phyloP scores from a whole-genome alignment of 139 green algal genomes.

The Micractinium sp. region DNA sequence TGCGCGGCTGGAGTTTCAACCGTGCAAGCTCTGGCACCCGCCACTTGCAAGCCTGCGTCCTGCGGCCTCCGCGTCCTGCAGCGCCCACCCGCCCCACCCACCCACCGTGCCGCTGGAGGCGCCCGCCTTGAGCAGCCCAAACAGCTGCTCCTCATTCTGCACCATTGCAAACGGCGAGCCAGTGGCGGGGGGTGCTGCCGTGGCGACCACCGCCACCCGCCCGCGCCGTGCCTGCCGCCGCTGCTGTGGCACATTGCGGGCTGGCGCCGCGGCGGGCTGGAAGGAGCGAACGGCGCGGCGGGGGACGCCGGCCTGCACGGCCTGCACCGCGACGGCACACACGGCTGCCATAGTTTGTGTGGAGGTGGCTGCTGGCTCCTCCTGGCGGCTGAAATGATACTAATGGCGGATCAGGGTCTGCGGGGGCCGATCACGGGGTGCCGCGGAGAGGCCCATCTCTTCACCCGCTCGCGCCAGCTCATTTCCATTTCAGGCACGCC shows the following conservation, averaged over 20 bases:
- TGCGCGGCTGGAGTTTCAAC: too few relatives aligned
- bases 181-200: background rate
- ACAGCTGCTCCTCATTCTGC: conserved; percentile 69
- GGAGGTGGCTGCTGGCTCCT: background rate
- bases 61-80: background rate
- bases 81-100: background rate
- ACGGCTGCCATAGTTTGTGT: background rate
- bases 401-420: background rate
- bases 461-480: too few relatives aligned
- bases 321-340: too few relatives aligned
- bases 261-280: background rate
- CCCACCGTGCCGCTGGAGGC: conserved; percentile 52
- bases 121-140: conserved; percentile 60
- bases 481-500: background rate
- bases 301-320: too few relatives aligned
- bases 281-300: background rate
- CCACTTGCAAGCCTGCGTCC: too few relatives aligned
- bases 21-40: too few relatives aligned
- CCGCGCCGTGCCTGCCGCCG: background rate
- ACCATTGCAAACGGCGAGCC: conserved; percentile 53
- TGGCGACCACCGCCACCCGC: background rate
- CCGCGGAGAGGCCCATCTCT: background rate
- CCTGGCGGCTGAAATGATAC: background rate
- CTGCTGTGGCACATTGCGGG: background rate
- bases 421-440: background rate